Percentiles rank a stretch among this genome's conserved stretches.
Evolutionary conservation across 1,284 basidiomycete genomes (phyloP).

Genomic region (Irpex sp.): DNA sequence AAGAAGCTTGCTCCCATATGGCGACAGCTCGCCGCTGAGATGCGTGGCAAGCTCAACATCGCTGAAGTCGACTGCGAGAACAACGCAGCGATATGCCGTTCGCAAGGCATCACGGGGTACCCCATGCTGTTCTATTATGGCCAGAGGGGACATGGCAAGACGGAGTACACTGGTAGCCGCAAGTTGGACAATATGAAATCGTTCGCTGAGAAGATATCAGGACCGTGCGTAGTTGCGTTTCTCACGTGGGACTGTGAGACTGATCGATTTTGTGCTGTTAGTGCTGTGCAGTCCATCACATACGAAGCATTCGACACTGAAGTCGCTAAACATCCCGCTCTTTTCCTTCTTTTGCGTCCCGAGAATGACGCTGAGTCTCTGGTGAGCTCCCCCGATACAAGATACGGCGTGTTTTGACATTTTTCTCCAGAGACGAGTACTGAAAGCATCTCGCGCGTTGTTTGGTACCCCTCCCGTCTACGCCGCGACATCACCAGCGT

Average conservation of each 20-base stretch:
- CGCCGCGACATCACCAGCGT: slow-evolving; percentile 40
- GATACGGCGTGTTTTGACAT: background rate
- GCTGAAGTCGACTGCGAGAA: slow-evolving; percentile 86
- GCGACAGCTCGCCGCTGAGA: slow-evolving; percentile 61
- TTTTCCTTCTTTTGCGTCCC: slow-evolving; percentile 73
- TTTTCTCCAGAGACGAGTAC: slow-evolving; percentile 35
- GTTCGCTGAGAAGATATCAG: slow-evolving; percentile 62
- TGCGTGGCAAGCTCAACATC: slow-evolving; percentile 68
- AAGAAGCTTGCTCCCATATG: slow-evolving; percentile 84
- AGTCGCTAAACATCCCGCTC: slow-evolving; percentile 51
- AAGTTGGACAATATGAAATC: slow-evolving; percentile 62
- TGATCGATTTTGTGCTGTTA: slow-evolving; percentile 4
- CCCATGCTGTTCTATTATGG: slow-evolving; percentile 74
- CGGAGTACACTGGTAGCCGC: slow-evolving; percentile 68
- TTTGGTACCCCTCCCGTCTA: slow-evolving; percentile 69
- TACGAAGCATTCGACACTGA: slow-evolving; percentile 51
- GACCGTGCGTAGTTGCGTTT: slow-evolving; percentile 18
- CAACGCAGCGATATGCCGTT: slow-evolving; percentile 57
- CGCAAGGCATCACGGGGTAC: slow-evolving; percentile 67
- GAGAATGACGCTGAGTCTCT: slow-evolving; percentile 34
- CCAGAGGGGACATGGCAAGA: slow-evolving; percentile 34
- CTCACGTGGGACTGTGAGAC: background rate
- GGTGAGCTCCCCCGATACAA: slow-evolving; percentile 28
- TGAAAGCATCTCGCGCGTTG: slow-evolving; percentile 48
- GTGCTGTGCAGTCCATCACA: slow-evolving; percentile 35